Evolutionary conservation across 2,329 filamentous ascomycete genomes (phyloP).

Genomic region (Colletotrichum sp.): DNA sequence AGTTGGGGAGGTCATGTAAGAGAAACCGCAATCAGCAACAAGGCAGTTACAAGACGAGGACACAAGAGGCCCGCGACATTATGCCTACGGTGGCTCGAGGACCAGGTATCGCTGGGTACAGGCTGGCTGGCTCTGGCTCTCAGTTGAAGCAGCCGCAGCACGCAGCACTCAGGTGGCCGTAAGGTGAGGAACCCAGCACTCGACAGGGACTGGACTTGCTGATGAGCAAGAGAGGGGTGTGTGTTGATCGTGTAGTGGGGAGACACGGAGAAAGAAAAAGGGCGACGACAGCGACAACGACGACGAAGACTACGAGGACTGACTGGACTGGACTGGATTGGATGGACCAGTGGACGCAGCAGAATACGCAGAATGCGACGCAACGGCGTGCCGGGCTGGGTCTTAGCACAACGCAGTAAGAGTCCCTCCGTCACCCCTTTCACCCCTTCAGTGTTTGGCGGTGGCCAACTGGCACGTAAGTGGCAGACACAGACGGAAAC

Average conservation of each 20-base stretch:
- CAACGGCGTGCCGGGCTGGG: not conserved
- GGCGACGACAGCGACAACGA: not conserved
- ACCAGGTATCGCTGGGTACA: not conserved
- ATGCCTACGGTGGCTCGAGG: not conserved
- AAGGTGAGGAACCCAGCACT: not conserved
- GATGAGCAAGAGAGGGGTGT: not conserved
- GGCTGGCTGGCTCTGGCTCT: not conserved
- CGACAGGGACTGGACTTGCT: not conserved
- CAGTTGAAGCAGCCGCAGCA: not conserved
- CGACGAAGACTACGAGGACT: not conserved
- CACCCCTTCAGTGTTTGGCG: not conserved
- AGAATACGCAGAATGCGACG: not conserved
- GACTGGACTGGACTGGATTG: not conserved
- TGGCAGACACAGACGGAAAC: not conserved
- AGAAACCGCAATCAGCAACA: not conserved
- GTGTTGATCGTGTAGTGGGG: not conserved
- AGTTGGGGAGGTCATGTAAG: not conserved
- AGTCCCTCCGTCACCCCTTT: not conserved
- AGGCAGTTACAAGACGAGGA: not conserved
- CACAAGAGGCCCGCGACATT: not conserved
- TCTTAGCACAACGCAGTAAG: not conserved
- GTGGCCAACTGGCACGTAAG: not conserved
- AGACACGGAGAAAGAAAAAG: not conserved
- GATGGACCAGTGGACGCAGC: not conserved
- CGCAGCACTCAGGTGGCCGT: not conserved